Evolutionary conservation across 2,329 filamentous ascomycete genomes (phyloP), one percentile per base, ranked within the genome.

Genomic region (Cladosporium sp.): DNA sequence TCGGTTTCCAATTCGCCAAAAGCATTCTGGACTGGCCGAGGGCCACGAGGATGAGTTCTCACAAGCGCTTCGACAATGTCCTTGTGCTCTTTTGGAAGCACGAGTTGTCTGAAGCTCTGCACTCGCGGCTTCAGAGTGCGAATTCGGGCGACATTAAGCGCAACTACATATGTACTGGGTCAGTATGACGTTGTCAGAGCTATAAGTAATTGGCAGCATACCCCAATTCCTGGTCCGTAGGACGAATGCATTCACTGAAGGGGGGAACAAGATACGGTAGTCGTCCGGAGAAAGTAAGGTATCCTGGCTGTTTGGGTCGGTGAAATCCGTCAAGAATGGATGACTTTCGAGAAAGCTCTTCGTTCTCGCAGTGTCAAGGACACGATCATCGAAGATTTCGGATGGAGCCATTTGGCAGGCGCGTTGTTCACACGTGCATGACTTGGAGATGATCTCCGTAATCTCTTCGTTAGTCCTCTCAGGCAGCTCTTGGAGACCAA

Each of bases 31-130:
- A 7, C 17, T 9, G 44, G 18, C 58, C 43, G 54, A 18, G 39
- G 56, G 52, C 7, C 61, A 5, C 22, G 56, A 47, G 17, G 40
- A 41, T 55, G 53, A 5, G 51, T 55, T 19, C 34, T 15, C 4
- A 56, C 42, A 1, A 56, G 20, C 7, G 27, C 36, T 39, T 47
- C 32, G 1, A 56, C 52, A 19, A 54, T 52, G 5, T 7, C 7
- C 22, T 52, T 51, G 41, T 56, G 52, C 3, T 50, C 40, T n/a
- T 6, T 1, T 1, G 47, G 48, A 3, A 56, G 17, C 15, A 43
- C 38, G 3, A 56, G 47, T 4, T 56, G 36, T 5, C 50, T 40
- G 13, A 43, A 55, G 12, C 24, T 32, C 3, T 19, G 27, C 32
- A 11, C 13, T 32, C 27, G 12, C 15, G 6, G 20, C 7, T 27